Percentiles rank a stretch among this genome's conserved stretches.
Evolutionary conservation across 2,329 filamentous ascomycete genomes (phyloP).

Genomic region (Talaromyces marneffei): DNA sequence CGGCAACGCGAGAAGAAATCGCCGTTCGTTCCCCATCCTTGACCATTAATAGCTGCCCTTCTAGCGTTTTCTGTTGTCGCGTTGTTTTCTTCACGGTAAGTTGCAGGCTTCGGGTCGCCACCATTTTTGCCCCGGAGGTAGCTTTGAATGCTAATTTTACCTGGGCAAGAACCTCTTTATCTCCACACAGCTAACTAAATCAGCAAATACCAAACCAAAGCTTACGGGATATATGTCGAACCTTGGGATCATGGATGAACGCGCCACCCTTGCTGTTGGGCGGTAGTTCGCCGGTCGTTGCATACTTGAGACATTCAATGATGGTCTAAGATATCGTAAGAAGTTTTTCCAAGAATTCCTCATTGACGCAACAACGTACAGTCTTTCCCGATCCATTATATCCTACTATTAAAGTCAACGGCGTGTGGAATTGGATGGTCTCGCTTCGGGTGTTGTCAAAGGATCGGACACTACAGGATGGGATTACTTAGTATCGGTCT

Average conservation of each 20-base stretch:
- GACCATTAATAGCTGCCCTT: constrained; percentile 68
- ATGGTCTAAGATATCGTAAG: constrained; percentile 57
- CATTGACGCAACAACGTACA: constrained; percentile 31
- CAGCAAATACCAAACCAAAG: not conserved
- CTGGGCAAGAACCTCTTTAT: constrained; percentile 84
- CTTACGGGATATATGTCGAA: constrained; percentile 28
- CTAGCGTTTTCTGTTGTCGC: constrained; percentile 74
- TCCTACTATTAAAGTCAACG: constrained; percentile 91
- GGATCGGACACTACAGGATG: constrained; percentile 60
- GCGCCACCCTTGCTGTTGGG: constrained; percentile 84
- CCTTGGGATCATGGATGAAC: constrained; percentile 96
- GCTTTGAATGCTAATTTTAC: constrained; percentile 84
- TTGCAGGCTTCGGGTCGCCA: constrained; percentile 76
- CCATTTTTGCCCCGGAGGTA: constrained; percentile 71
- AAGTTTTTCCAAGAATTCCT: not conserved
- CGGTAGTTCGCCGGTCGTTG: constrained; percentile 86
- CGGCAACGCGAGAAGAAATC: constrained; percentile 71
- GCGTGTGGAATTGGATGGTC: constrained; percentile 80
- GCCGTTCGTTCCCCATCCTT: constrained; percentile 74
- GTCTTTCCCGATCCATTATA: constrained; percentile 98
- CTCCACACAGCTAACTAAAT: constrained; percentile 58
- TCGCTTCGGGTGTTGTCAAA: constrained; percentile 72
- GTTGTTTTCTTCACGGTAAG: constrained; percentile 78
- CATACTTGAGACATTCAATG: constrained; percentile 98
- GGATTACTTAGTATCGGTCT: not conserved